Evolutionary conservation across 2,329 filamentous ascomycete species (phyloP).

Genomic region (Dendrostoma leiphaemia): DNA sequence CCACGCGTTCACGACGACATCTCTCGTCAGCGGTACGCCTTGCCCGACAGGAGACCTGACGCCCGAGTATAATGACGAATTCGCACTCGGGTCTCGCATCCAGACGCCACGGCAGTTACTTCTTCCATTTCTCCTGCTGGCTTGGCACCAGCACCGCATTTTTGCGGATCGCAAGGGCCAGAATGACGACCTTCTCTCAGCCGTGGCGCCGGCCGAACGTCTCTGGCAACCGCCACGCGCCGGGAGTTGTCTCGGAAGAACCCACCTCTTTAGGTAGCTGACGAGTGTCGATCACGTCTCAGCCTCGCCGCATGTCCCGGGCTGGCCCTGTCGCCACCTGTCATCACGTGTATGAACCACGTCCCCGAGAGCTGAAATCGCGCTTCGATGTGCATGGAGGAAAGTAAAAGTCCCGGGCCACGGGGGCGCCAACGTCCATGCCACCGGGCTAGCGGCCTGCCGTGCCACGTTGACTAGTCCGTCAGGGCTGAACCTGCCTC

Average conservation of each 20-base stretch:
- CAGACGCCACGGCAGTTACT: no score
- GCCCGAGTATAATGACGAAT: slow-evolving; percentile 44
- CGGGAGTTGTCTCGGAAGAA: neutral
- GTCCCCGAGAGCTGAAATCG: neutral
- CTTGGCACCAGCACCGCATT: no score
- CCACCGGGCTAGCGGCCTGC: neutral
- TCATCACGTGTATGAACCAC: no score
- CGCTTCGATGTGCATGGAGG: no score
- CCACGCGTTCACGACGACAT: slow-evolving; percentile 49
- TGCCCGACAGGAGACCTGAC: slow-evolving; percentile 38
- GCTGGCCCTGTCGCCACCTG: no score
- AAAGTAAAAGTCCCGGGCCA: no score
- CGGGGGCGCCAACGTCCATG: neutral
- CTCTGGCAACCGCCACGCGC: slow-evolving; percentile 1
- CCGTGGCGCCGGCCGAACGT: neutral
- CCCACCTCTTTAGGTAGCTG: neutral
- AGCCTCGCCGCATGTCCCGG: no score
- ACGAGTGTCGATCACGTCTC: neutral
- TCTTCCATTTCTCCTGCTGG: no score
- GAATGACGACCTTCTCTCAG: slow-evolving; percentile 29
- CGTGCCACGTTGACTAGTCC: neutral
- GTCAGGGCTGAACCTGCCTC: neutral
- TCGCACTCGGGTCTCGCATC: slow-evolving; percentile 31
- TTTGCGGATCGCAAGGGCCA: no score
- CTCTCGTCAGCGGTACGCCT: slow-evolving; percentile 32